A percentile compares a stretch with the other conserved stretches of the same genome.
Conservation (phyloP, 768 basidiomycete species). For the Boletus bicolor region DNA sequence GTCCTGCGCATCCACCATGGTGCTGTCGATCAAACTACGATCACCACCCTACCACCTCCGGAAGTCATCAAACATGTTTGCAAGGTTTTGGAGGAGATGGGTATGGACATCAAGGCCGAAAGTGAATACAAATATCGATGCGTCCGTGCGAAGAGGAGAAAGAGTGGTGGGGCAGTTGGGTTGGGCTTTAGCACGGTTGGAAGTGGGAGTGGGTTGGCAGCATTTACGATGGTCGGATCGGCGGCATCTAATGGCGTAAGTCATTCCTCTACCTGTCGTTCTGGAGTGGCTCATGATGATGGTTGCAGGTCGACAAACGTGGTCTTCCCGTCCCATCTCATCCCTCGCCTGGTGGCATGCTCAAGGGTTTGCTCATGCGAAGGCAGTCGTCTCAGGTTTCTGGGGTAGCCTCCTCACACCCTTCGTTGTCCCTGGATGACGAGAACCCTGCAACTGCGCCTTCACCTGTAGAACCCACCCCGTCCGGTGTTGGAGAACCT, state of each 20-base stretch:
- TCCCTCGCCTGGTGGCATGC: constrained; percentile 71
- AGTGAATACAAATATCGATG: constrained; percentile 90
- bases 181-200: constrained; percentile 41
- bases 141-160: constrained; percentile 72
- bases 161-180: constrained; percentile 43
- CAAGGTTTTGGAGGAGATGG: constrained; percentile 81
- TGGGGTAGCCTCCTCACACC: constrained; percentile 35
- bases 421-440: constrained; percentile 50
- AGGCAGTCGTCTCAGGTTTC: constrained; percentile 83
- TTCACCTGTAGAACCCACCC: constrained; percentile 36
- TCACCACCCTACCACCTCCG: constrained; percentile 80
- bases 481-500: constrained; percentile 42
- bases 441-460: constrained; percentile 25
- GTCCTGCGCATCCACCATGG: constrained; percentile 84
- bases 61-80: constrained; percentile 87
- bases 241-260: constrained; percentile 86
- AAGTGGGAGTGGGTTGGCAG: constrained; percentile 52
- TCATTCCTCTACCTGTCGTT: constrained; percentile 16
- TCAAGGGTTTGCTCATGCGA: constrained; percentile 85
- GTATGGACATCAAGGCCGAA: constrained; percentile 83
- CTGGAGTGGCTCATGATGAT: constrained; percentile 4
- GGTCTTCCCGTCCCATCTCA: constrained; percentile 83
- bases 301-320: constrained; percentile 75
- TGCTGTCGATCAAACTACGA: constrained; percentile 84
- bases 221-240: constrained; percentile 73